These are phyloP conservation scores for Coniochaeta ligniaria DNA, from an alignment of 2,329 filamentous ascomycete species.

Conservation along the genomic window DNA sequence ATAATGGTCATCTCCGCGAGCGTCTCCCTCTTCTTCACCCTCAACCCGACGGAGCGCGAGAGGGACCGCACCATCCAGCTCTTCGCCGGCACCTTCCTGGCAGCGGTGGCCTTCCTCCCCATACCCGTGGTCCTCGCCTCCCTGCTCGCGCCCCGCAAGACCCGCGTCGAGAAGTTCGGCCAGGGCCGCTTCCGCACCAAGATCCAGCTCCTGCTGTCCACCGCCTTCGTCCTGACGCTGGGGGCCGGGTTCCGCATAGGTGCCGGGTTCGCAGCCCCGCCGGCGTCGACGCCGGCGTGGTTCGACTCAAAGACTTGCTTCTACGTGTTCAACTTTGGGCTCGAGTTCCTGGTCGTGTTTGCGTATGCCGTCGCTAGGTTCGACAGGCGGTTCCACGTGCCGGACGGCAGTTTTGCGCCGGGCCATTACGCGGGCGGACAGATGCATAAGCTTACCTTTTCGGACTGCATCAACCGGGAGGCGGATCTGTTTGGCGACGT, in stretches of 20 bases:
- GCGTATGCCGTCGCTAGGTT: conserved; percentile 62
- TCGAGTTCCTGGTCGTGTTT: conserved; percentile 65
- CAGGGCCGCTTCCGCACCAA: conserved; percentile 61
- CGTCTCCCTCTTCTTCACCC: conserved; percentile 61
- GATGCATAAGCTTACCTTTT: background rate
- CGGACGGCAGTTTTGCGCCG: conserved; percentile 57
- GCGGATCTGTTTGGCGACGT: background rate
- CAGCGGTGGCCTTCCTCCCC: conserved; percentile 60
- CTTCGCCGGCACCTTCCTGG: conserved; percentile 53
- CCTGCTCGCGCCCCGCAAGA: conserved; percentile 34
- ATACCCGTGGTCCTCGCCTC: conserved; percentile 46
- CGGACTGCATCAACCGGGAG: background rate
- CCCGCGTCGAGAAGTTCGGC: conserved; percentile 54
- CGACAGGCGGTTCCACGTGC: conserved; percentile 69
- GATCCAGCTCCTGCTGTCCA: conserved; percentile 53
- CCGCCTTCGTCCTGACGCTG: conserved; percentile 53
- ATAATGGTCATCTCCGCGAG: conserved; percentile 59
- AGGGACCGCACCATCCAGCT: conserved; percentile 59
- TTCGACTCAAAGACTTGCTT: conserved; percentile 67
- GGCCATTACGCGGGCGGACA: conserved; percentile 35
- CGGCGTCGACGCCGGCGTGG: conserved; percentile 51
- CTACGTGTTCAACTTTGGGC: conserved; percentile 70
- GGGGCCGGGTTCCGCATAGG: conserved; percentile 64
- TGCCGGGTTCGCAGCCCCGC: conserved; percentile 45
- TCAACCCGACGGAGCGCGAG: conserved; percentile 37